phyloP scores from a whole-genome alignment of 805 yeast species.

The Zygoascus flipseniorum region DNA sequence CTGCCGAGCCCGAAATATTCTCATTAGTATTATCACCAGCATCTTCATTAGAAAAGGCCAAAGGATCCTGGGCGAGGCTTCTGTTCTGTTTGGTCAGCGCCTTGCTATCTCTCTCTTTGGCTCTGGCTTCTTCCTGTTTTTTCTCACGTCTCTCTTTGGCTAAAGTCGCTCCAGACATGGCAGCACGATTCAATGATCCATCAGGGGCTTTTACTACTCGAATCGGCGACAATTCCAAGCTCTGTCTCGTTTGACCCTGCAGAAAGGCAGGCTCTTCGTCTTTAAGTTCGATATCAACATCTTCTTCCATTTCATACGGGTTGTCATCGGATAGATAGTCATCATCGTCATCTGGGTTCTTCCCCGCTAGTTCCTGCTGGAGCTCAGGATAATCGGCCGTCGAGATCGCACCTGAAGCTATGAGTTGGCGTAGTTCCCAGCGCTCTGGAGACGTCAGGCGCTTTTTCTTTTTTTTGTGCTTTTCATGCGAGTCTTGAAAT shows the following conservation, averaged over 20 bases:
- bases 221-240: conserved; percentile 39
- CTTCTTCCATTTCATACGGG: conserved; percentile 35
- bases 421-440: conserved; percentile 83
- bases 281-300: conserved; percentile 65
- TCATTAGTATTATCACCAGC: conserved; percentile 2
- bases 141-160: conserved; percentile 57
- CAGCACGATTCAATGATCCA: conserved; percentile 70
- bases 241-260: conserved; percentile 41
- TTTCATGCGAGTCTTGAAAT: neutral
- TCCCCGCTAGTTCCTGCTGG: conserved; percentile 31
- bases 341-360: conserved; percentile 1
- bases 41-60: neutral
- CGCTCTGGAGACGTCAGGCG: conserved; percentile 76
- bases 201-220: conserved; percentile 63
- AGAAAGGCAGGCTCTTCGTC: conserved; percentile 66
- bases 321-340: conserved; percentile 22
- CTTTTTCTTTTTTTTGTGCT: conserved; percentile 22
- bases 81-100: neutral
- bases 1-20: neutral
- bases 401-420: conserved; percentile 66
- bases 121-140: conserved; percentile 39
- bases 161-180: conserved; percentile 61
- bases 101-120: conserved; percentile 27
- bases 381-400: conserved; percentile 64
- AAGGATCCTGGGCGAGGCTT: conserved; percentile 3